Conservation (phyloP, 73 alveolate genomes). For the Blepharisma stoltei region DNA sequence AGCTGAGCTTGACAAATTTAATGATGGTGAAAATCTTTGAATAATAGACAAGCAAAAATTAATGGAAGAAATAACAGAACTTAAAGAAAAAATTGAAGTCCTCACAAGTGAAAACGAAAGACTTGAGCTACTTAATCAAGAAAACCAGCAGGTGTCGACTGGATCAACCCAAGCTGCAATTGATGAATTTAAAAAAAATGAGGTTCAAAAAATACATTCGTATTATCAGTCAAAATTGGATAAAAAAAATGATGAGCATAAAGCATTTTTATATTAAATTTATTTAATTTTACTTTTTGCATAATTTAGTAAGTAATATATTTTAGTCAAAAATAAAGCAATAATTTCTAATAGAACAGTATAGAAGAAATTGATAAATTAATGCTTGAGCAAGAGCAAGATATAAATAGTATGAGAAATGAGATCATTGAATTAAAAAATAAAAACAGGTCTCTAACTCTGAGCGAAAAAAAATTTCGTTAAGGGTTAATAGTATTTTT, state of each 20-base stretch:
- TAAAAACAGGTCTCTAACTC: slow-evolving; percentile 31
- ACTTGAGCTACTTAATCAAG: neutral
- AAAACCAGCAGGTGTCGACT: too few relatives aligned
- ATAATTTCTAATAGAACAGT: too few relatives aligned
- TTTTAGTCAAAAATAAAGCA: too few relatives aligned
- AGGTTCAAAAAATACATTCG: slow-evolving; percentile 27
- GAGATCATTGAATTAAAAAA: slow-evolving; percentile 6
- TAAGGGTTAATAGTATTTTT: too few relatives aligned
- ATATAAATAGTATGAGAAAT: slow-evolving; percentile 22
- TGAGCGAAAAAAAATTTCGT: too few relatives aligned
- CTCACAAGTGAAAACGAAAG: neutral
- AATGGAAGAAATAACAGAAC: neutral
- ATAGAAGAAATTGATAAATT: slow-evolving; percentile 50
- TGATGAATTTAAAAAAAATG: slow-evolving; percentile 23
- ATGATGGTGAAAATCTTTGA: slow-evolving; percentile 50
- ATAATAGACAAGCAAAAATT: slow-evolving; percentile 31
- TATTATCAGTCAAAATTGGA: slow-evolving; percentile 38
- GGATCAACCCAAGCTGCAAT: too few relatives aligned
- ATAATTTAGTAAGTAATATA: too few relatives aligned
- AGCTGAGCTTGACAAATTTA: slow-evolving; percentile 73
- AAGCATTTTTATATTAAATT: slow-evolving; percentile 45
- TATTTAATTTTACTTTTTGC: too few relatives aligned
- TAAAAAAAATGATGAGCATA: slow-evolving; percentile 47
- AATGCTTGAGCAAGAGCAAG: slow-evolving; percentile 50
- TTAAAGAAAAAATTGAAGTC: slow-evolving; percentile 1